Evolutionary conservation across 768 basidiomycete genomes (phyloP), one percentile per base, ranked within the genome.

Genomic region (Pleurotus eryngii): DNA sequence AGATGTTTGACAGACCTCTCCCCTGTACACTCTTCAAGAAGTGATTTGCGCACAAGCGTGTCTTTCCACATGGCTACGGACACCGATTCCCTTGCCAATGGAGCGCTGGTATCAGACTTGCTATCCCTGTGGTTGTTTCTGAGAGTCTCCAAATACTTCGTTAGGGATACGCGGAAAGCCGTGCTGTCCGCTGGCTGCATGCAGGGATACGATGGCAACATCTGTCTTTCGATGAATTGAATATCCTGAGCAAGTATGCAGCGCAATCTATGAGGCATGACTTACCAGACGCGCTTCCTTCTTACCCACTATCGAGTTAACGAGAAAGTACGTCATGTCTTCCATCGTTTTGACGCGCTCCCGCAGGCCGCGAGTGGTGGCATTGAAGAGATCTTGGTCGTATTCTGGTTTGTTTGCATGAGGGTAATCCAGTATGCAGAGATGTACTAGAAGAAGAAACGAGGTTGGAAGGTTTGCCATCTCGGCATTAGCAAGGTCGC

Each of bases 21-120:
- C 20, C 83, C 81, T 22, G 69, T 62, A 61, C 81, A 84, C 60
- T 84, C 82, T 57, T 84, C 82, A 24, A 84, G 63, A 22, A 83
- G 60, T 6, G 82, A 82, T 61, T 79, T 83, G 26, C 82, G 73
- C 3, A 83, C 80, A 3, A 82, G 70, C 2, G 82, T 74, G 50
- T 82, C 79, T 64, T 74, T 81, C 83, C 83, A 85, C 82, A 82
- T 84, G 76, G 72, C 76, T 2, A 70, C 69, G 20, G 3, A 17
- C 27, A 24, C 27, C 20, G n/a, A 58, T 54, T 49, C 46, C 49
- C 46, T 58, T 63, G 2, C 49, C 40, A 26, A 70, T 72, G 46
- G 24, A 56, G 46, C 51, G 50, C n/a, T 26, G 40, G 27, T 56
- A 61, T 61, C 51, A 50, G 65, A n/a, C 67, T 59, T 12, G 73